phyloP scores from a whole-genome alignment of 2,329 filamentous ascomycete species.

The Sporothrix variecibatus region DNA sequence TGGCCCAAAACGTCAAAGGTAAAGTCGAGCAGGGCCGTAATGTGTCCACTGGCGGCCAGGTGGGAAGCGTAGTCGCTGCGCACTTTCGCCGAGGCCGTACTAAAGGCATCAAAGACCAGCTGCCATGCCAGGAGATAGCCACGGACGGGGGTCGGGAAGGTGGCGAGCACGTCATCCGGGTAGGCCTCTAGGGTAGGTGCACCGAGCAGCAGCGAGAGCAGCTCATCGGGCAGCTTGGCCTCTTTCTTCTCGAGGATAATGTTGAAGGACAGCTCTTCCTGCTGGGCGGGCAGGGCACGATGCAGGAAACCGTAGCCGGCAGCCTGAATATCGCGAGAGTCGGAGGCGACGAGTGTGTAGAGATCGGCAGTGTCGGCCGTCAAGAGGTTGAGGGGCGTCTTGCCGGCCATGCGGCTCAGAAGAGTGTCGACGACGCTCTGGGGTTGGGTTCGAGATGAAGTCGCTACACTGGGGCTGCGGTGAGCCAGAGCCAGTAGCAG shows the following conservation, averaged over 20 bases:
- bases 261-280: constrained; percentile 82
- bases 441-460: constrained; percentile 50
- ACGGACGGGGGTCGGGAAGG: constrained; percentile 69
- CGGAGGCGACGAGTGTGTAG: constrained; percentile 74
- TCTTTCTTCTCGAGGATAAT: constrained; percentile 68
- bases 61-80: constrained; percentile 78
- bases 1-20: constrained; percentile 84
- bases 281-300: constrained; percentile 71
- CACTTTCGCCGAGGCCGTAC: constrained; percentile 75
- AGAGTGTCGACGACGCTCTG: constrained; percentile 74
- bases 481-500: constrained; percentile 29
- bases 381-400: constrained; percentile 62
- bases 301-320: constrained; percentile 81
- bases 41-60: constrained; percentile 71
- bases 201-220: constrained; percentile 80
- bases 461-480: not conserved
- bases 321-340: constrained; percentile 73
- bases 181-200: constrained; percentile 71
- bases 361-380: constrained; percentile 67
- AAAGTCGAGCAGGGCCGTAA: constrained; percentile 72
- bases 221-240: constrained; percentile 76
- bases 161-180: constrained; percentile 63
- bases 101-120: constrained; percentile 83
- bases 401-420: constrained; percentile 68
- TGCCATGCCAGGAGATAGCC: constrained; percentile 89